Evolutionary conservation across 169 alveolate genomes (phyloP), one percentile per base, ranked within the genome.

Genomic region (Cyclospora cayetanensis): DNA sequence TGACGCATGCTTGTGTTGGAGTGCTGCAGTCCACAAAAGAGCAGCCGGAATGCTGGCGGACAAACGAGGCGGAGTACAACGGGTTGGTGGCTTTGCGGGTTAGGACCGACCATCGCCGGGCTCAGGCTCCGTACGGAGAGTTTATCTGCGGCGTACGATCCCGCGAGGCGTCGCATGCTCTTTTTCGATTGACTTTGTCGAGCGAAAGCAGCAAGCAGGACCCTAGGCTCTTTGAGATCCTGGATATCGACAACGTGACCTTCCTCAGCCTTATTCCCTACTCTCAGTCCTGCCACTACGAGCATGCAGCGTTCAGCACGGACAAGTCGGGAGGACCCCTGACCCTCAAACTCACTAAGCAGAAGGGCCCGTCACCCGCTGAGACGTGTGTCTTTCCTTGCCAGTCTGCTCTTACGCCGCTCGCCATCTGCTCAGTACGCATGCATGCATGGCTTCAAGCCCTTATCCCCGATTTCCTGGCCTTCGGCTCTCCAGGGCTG

Each of bases 91-190:
- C 37, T 1, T 27, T 68, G 27, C 46, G 50, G 4, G n/a, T n/a
- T 2, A 5, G 50, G 1, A 68, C 52, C 15, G 80, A 68, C 37
- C 12, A 25, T 3, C 4, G 80, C 9, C 4, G 80, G 25, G 27
- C 9, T 31, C 22, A 34, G 37, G 50, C 46, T 18, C 80, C 80
- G 11, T 68, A 68, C 25, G 80, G 80, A 1, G 46, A 31, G 29
- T 68, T 68, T 31, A 12, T 68, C 27, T 68, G 80, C 43, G 80
- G 74, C 31, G 74, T 63, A 63, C 74, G 74, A 27, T 42, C 80
- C 7, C 52, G 52, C 7, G 80, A 42, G 3, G 80, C 80, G 3
- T n/a, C 80, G 0, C 52, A 42, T 68, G 50, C 80, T 22, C 80
- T 68, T 22, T 29, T 68, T 22, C 29, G 80, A 46, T 18, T 68